Evolutionary conservation across 371 early-diverging fungal genomes (phyloP).

Genomic region (Mucor irregularis): DNA sequence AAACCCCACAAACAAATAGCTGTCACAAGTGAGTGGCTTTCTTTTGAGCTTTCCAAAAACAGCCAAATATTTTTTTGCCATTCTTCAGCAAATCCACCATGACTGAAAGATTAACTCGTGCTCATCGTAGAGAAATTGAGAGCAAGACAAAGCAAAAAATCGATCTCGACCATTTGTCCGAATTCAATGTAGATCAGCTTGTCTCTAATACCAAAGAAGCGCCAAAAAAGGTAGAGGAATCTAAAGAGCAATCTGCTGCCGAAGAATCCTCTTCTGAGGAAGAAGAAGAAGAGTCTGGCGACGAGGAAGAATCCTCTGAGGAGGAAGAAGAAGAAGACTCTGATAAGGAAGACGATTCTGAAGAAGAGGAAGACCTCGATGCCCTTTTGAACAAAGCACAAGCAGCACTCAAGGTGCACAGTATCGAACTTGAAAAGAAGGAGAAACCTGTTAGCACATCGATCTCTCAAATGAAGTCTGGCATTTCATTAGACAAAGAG

Average conservation of each 20-base stretch:
- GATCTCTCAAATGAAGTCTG: constrained; percentile 45
- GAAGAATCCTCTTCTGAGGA: neutral
- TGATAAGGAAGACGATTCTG: constrained; percentile 4
- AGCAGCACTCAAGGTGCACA: constrained; percentile 37
- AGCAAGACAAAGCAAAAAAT: constrained; percentile 10
- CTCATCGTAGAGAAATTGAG: constrained; percentile 21
- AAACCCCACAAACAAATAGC: too few relatives aligned
- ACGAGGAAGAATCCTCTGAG: neutral
- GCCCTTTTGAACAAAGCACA: constrained; percentile 51
- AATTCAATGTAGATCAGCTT: neutral
- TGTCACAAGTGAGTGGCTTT: too few relatives aligned
- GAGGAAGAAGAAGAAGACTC: constrained; percentile 11
- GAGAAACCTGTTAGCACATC: constrained; percentile 6
- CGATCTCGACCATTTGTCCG: constrained; percentile 12
- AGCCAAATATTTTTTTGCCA: neutral
- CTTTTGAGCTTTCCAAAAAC: neutral
- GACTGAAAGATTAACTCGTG: constrained; percentile 24
- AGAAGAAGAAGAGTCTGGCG: neutral
- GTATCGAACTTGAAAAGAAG: constrained; percentile 12
- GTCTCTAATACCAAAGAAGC: neutral
- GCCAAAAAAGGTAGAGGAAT: neutral
- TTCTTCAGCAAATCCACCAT: neutral
- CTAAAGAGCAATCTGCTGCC: neutral
- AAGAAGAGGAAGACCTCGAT: constrained; percentile 44
- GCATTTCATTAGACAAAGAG: constrained; percentile 26